phyloP scores from a whole-genome alignment of 2,329 filamentous ascomycete genomes.

The Claviceps pazoutovae region DNA sequence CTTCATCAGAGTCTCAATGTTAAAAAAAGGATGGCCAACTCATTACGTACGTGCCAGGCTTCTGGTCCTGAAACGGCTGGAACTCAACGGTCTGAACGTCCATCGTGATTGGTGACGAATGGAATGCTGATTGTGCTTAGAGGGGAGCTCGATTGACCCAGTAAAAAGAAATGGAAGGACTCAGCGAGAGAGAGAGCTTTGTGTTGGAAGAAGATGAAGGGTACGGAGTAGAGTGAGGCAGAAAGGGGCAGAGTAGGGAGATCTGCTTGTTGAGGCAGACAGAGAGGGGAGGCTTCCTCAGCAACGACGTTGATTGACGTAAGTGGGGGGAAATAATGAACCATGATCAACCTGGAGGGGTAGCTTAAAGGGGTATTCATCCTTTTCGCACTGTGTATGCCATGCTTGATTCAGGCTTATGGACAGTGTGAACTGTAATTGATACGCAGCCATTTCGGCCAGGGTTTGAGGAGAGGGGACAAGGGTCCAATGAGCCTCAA shows the following conservation, averaged over 20 bases:
- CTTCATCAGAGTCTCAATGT: not conserved
- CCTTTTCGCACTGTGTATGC: conserved; percentile 11
- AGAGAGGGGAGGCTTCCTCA: not conserved
- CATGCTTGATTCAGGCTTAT: no score
- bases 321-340: not conserved
- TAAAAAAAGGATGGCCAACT: no score
- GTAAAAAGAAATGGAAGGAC: not conserved
- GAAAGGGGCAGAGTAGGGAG: no score
- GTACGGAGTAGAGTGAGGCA: no score
- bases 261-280: not conserved
- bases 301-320: not conserved
- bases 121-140: not conserved
- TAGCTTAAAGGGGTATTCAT: not conserved
- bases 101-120: conserved; percentile 38
- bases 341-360: not conserved
- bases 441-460: not conserved
- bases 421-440: not conserved
- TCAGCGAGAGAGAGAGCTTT: not conserved
- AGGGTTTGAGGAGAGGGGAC: not conserved
- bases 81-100: conserved; percentile 62
- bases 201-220: no score
- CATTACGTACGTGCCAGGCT: conserved; percentile 86
- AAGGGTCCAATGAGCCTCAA: not conserved
- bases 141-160: not conserved
- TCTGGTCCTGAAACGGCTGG: conserved; percentile 86